Evolutionary conservation across 805 yeast species (phyloP), one percentile per base, ranked within the genome.

Genomic region (Deakozyma indianensis): DNA sequence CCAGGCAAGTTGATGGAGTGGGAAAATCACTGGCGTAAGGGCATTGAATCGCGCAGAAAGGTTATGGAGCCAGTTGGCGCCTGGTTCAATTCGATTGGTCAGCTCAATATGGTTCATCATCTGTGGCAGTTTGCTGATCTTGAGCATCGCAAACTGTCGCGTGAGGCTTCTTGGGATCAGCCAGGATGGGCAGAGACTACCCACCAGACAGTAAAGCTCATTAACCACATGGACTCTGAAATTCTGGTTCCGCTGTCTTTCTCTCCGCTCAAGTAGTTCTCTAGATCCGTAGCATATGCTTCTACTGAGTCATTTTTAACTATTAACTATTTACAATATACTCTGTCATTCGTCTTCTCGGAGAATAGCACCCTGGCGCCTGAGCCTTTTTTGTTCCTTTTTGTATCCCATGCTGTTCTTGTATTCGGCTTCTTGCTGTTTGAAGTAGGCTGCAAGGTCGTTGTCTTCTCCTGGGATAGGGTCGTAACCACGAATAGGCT

Each of bases 21-120:
- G 71, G 71, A 67, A 43, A 51, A 56, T n/a, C 57, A 61, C 46
- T 66, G 71, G 71, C 55, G 59, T 28, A 52, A 57, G 47, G 71
- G 71, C 4, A 52, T 66, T 23, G 66, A 66, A 50, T 62, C 57
- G 50, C 63, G 71, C n/a, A 54, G 66, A n/a, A 61, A 67, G 48
- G 71, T 66, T 20, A 66, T 66, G 71, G 70, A 67, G 56, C 71
- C 71, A 1, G 70, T 66, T 1, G 71, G 71, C 3, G 71, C 71
- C 3, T 66, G 71, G 71, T 66, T 67, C 52, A 51, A 64, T 22
- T 65, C 63, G 48, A 50, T 66, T 23, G 71, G 71, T 3, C 49
- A 54, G 3, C 55, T 66, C n/a, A 67, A 66, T 53, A 53, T 62
- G 18, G 71, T 66, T 3, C 64, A 66, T 46, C 71, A 66, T 44